These are phyloP conservation scores for Hemisphaericaspora xylofermentans DNA, from an alignment of 1,139 yeast genomes.

Conservation along the genomic window DNA sequence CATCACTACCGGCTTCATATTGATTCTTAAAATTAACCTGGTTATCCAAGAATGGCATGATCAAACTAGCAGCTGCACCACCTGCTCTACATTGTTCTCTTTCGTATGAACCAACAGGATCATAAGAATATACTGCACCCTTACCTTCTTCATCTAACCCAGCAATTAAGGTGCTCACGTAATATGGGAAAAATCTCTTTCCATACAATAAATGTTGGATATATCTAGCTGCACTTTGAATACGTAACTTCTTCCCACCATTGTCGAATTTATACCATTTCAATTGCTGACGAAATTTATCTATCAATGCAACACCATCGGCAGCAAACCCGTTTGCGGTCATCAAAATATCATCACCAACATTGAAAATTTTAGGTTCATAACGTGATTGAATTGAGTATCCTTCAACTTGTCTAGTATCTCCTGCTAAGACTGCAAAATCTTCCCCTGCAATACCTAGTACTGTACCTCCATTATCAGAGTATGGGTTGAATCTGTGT, in stretches of 20 bases:
- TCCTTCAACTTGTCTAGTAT: constrained; percentile 94
- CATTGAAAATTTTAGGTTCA: constrained; percentile 85
- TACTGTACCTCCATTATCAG: constrained; percentile 97
- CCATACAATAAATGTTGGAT: constrained; percentile 89
- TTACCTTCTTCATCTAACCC: constrained; percentile 93
- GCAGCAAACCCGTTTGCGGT: constrained; percentile 97
- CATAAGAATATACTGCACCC: constrained; percentile 94
- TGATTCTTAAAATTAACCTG: constrained; percentile 96
- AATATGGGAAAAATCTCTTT: constrained; percentile 94
- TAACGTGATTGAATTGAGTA: constrained; percentile 91
- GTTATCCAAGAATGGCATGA: constrained; percentile 96
- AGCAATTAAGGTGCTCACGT: constrained; percentile 91
- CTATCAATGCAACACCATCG: constrained; percentile 84
- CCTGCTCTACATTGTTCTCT: constrained; percentile 97
- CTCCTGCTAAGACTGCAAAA: constrained; percentile 96
- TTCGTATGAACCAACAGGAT: constrained; percentile 97
- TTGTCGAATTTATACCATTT: constrained; percentile 95
- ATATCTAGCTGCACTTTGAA: constrained; percentile 82
- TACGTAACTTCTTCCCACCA: constrained; percentile 62
- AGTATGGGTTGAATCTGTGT: constrained; percentile 92
- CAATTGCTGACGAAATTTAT: constrained; percentile 70
- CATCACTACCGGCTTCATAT: constrained; percentile 72
- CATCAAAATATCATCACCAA: constrained; percentile 84
- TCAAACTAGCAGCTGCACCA: constrained; percentile 93
- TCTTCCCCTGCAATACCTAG: constrained; percentile 97